These are phyloP conservation scores for Letharia lupina DNA, from an alignment of 495 filamentous ascomycete species.

Conservation along the genomic window DNA sequence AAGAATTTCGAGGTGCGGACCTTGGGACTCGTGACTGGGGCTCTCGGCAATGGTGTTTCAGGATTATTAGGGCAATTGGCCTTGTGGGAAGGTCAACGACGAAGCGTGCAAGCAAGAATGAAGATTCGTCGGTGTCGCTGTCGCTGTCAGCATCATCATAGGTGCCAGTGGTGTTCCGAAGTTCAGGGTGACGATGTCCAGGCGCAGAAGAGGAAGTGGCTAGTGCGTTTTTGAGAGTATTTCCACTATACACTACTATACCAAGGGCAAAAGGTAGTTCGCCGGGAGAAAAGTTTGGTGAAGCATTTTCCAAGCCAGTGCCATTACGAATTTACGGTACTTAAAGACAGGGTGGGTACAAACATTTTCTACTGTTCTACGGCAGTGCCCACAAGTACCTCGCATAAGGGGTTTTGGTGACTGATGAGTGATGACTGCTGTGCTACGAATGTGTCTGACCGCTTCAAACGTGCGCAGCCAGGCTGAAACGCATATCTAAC, in stretches of 20 bases:
- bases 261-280: not conserved
- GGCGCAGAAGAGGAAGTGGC: not conserved
- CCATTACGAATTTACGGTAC: not conserved
- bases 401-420: not conserved
- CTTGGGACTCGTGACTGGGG: not conserved
- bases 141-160: not conserved
- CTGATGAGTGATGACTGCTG: not conserved
- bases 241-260: not conserved
- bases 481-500: conserved; percentile 16
- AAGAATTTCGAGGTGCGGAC: not conserved
- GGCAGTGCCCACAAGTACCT: not conserved
- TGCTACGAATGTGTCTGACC: conserved; percentile 1
- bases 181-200: not conserved
- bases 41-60: conserved; percentile 8
- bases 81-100: not conserved
- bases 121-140: too few relatives aligned
- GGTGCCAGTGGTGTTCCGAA: not conserved
- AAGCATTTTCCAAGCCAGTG: not conserved
- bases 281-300: not conserved
- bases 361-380: not conserved
- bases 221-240: not conserved
- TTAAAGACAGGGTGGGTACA: not conserved
- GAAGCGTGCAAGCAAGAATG: not conserved
- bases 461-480: conserved; percentile 8
- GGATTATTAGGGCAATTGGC: not conserved